Evolutionary conservation across 495 filamentous ascomycete species (phyloP).

Genomic region (Aspergillus mulundensis): DNA sequence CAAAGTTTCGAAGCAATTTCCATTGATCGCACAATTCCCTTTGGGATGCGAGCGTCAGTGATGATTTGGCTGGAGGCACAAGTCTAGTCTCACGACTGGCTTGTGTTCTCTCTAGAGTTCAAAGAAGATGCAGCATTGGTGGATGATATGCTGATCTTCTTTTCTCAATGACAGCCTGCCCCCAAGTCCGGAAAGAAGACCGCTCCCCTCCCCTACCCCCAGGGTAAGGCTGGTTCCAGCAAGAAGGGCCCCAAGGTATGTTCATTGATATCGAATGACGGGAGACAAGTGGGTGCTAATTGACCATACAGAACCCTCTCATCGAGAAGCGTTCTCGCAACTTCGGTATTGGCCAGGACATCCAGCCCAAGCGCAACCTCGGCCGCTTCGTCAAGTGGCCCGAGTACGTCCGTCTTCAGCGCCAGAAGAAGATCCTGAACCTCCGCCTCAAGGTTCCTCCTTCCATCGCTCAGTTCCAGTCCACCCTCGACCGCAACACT

Average conservation of each 20-base stretch:
- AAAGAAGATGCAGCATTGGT: constrained; percentile 75
- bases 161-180: constrained; percentile 99
- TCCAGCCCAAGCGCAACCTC: constrained; percentile 96
- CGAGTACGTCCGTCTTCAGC: constrained; percentile 96
- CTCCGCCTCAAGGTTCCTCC: constrained; percentile 98
- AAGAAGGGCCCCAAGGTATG: constrained; percentile 97
- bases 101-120: constrained; percentile 84
- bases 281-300: constrained; percentile 32
- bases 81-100: constrained; percentile 47
- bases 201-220: constrained; percentile 93
- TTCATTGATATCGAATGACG: constrained; percentile 21
- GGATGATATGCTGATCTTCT: constrained; percentile 92
- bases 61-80: constrained; percentile 81
- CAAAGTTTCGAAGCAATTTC: constrained; percentile 40
- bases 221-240: constrained; percentile 76
- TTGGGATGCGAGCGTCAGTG: constrained; percentile 50
- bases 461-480: constrained; percentile 95
- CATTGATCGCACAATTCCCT: constrained; percentile 30
- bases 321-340: constrained; percentile 96
- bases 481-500: constrained; percentile 96
- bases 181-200: constrained; percentile 93
- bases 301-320: constrained; percentile 79
- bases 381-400: constrained; percentile 99
- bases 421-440: constrained; percentile 99
- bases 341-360: constrained; percentile 98